Evolutionary conservation across 176 grass and related monocot genomes (phyloP).

Genomic region (Cocos nucifera): DNA sequence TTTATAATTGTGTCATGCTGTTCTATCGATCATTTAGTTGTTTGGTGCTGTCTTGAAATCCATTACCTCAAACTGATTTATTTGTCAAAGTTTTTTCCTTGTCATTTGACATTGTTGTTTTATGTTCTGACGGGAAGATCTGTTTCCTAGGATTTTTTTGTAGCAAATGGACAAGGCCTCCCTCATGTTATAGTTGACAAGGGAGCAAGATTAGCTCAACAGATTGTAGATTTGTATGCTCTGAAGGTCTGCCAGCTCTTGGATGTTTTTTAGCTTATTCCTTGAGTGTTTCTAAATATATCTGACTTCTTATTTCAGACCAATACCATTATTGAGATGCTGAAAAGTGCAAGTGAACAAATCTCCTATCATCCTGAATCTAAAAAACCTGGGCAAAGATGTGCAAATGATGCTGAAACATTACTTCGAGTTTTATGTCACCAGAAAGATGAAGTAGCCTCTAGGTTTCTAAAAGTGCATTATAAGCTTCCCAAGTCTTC

Average conservation of each 20-base stretch:
- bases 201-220: slow-evolving; percentile 52
- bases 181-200: slow-evolving; percentile 58
- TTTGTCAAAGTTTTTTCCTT: too few species aligned
- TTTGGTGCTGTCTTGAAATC: too few species aligned
- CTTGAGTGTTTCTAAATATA: slow-evolving; percentile 6
- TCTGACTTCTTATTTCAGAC: slow-evolving; percentile 41
- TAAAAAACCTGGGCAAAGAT: slow-evolving; percentile 27
- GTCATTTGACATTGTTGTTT: too few species aligned
- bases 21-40: too few species aligned
- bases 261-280: background rate
- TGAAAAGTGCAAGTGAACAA: slow-evolving; percentile 72
- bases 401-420: slow-evolving; percentile 60
- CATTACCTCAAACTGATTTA: too few species aligned
- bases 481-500: slow-evolving; percentile 91
- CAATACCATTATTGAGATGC: slow-evolving; percentile 61
- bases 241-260: slow-evolving; percentile 43
- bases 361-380: slow-evolving; percentile 35
- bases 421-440: slow-evolving; percentile 89
- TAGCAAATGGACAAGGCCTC: slow-evolving; percentile 91
- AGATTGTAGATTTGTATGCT: slow-evolving; percentile 69
- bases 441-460: slow-evolving; percentile 75
- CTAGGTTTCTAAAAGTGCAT: slow-evolving; percentile 73
- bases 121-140: background rate
- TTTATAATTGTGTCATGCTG: too few species aligned
- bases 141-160: slow-evolving; percentile 73